A percentile compares a stretch with the other conserved stretches of the same genome.
Conservation (phyloP, 306 rosid species). For the Hylodesmum podocarpum region DNA sequence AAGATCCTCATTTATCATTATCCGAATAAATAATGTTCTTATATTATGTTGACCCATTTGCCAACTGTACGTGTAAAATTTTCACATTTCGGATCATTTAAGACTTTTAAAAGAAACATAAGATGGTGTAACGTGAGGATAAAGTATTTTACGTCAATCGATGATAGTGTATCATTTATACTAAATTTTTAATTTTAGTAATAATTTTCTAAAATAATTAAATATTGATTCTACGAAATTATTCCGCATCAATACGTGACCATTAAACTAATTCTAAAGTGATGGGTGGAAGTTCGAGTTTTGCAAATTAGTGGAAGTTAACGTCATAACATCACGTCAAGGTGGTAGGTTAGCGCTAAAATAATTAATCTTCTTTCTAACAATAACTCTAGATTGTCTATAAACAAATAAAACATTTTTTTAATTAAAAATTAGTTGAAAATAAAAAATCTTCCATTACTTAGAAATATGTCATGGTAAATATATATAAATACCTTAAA, state of each 20-base stretch:
- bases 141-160: no score
- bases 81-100: neutral
- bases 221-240: no score
- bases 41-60: neutral
- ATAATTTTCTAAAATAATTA: no score
- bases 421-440: neutral
- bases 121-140: no score
- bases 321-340: constrained; percentile 10
- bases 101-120: neutral
- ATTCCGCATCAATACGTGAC: no score
- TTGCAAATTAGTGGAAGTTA: constrained; percentile 30
- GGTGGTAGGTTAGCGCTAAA: neutral
- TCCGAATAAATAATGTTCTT: neutral
- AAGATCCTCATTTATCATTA: neutral
- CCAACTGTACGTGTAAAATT: neutral
- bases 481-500: no score
- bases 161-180: no score
- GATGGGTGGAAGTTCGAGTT: neutral
- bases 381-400: neutral
- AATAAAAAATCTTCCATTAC: no score
- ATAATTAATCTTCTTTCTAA: neutral
- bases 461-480: no score
- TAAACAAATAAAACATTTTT: neutral
- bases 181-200: no score
- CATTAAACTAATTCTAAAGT: no score